Evolutionary conservation across 129 eudicot genomes (phyloP), one percentile per base, ranked within the genome.

Genomic region (Arctium lappa): DNA sequence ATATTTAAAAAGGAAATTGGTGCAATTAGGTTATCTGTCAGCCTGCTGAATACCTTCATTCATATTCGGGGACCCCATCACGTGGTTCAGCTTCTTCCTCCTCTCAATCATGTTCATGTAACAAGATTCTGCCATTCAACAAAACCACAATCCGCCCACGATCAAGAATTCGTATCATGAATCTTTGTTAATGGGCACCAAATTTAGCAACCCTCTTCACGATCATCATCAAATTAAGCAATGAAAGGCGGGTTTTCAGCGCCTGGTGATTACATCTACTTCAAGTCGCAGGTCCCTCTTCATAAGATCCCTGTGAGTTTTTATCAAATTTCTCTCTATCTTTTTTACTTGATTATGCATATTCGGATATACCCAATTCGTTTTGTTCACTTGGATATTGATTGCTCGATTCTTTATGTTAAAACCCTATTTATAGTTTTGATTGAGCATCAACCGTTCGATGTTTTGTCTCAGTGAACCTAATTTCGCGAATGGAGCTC

Each of bases 261-360:
- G 39, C 99, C 99, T 71, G 99, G 99, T 77, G 99, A 95, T 89
- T 95, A 93, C 91, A 86, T 91, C 88, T 84, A 95, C 92, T 95
- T 95, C 99, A 95, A 95, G 94, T 95, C 99, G 18, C 98, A 93
- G 82, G 99, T 95, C 66, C 98, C 99, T 79, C 97, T 95, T 76
- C 99, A 95, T 89, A 95, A 93, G 95, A 95, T 95, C 92, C 99
- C 99, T 40, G 99, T 95, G 78, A 83, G 92, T 83, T 83, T 36
- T 9, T 69, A 3, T 68, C 6, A 33, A 27, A 22, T 82, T 30
- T 69, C 62, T n/a, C 22, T 2, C 70, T 5, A 39, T 77, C 70
- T 83, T 44, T 66, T 37, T 38, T 5, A 60, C 78, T 76, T 70
- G 73, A 70, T 77, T 70, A 6, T 29, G 10, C 72, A 69, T 77